Evolutionary conservation across 768 basidiomycete genomes (phyloP), one percentile per base, ranked within the genome.

Genomic region (Agrocybe praecox): DNA sequence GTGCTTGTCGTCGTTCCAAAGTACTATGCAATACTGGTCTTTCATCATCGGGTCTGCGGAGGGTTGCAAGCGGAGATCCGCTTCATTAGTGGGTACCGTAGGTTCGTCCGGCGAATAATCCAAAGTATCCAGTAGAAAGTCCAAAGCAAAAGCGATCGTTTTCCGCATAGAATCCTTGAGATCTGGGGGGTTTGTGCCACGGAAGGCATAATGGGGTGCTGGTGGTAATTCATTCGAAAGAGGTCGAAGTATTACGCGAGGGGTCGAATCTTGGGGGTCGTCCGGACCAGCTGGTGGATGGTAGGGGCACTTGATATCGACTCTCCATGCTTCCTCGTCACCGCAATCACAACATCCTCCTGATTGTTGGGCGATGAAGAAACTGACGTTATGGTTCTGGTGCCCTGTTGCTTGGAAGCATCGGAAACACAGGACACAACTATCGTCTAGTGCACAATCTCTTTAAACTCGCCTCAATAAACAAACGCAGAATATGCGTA

Each of bases 1-100:
- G 71, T 98, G 97, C 64, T 96, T 96, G 71, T 99, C 97, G 71
- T 97, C 96, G 74, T 96, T 95, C 95, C 95, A 98, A 5, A 98
- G 73, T 23, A 96, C 78, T 55, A 98, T 80, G 44, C 89, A 88
- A 63, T 87, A 93, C 52, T 87, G 82, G 62, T 93, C 90, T 59
- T 87, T 88, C 76, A 82, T 81, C 80, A 89, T 85, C 10, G 90
- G 89, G 62, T 94, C 90, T 6, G 83, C 86, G 1, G 89, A 86
- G 9, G 88, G 85, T 65, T 93, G 88, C 12, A 87, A 72, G 10
- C 88, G 84, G 11, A 93, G 79, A 55, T 89, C 88, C 0, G 83
- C 83, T 66, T 91, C 89, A 55, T 81, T 82, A 0, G 73, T 61
- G 0, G 90, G 90, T 0, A 87, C 81, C n/a, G 73, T 68, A 0